phyloP scores from a whole-genome alignment of 768 basidiomycete species.

The Dacryopinax spathularia region DNA sequence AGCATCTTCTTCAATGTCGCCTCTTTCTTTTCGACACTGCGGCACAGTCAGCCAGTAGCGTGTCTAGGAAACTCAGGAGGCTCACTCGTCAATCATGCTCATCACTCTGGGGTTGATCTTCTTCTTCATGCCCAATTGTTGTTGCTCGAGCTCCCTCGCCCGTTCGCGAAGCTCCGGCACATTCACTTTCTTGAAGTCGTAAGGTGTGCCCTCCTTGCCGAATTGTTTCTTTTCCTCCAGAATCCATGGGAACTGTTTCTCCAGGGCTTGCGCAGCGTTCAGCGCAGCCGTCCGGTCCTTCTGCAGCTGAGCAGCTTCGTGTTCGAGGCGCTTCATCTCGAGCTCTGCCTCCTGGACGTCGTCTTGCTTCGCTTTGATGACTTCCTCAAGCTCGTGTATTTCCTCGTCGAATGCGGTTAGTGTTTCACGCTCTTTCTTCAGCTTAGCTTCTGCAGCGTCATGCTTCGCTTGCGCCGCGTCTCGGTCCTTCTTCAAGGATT shows the following conservation, averaged over 20 bases:
- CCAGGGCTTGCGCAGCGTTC: conserved; percentile 46
- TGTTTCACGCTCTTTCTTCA: conserved; percentile 76
- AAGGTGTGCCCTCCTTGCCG: conserved; percentile 63
- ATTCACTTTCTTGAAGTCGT: conserved; percentile 61
- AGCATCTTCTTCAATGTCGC: conserved; percentile 76
- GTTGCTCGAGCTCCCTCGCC: conserved; percentile 56
- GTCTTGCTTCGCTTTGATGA: conserved; percentile 69
- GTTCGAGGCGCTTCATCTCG: conserved; percentile 48
- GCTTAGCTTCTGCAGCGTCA: conserved; percentile 49
- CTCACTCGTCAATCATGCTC: conserved; percentile 88
- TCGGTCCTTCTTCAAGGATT: conserved; percentile 40
- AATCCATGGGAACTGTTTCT: conserved; percentile 82
- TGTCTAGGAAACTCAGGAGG: conserved; percentile 2
- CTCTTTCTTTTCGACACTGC: conserved; percentile 89
- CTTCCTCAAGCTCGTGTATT: conserved; percentile 64
- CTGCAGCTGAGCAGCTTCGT: conserved; percentile 44
- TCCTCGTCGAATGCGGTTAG: conserved; percentile 81
- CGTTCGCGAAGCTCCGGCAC: conserved; percentile 45
- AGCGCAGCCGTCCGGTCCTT: conserved; percentile 50
- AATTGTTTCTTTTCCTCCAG: conserved; percentile 76
- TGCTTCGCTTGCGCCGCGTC: conserved; percentile 35
- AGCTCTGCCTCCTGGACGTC: conserved; percentile 54
- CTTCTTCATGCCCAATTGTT: conserved; percentile 81
- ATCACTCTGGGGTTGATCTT: conserved; percentile 92
- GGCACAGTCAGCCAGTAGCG: neutral